A percentile compares a stretch with the other conserved stretches of the same genome.
Evolutionary conservation across 73 alveolate genomes (phyloP).

Genomic region (Stentor coeruleus): DNA sequence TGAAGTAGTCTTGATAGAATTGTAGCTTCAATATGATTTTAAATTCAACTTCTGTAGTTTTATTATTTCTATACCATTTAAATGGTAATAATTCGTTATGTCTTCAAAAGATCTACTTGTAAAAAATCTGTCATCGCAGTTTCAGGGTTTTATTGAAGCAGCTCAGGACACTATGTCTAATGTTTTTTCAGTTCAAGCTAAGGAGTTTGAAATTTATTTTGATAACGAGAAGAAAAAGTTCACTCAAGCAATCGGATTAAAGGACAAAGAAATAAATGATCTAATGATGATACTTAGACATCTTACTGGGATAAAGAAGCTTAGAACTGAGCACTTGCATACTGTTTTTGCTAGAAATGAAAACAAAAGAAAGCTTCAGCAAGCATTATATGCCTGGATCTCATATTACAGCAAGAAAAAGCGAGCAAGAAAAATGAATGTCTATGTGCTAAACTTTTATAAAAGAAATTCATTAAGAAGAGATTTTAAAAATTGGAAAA

Average conservation of each 20-base stretch:
- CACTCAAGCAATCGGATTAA: neutral
- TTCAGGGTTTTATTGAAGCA: neutral
- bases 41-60: too few relatives aligned
- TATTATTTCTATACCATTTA: too few relatives aligned
- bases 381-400: neutral
- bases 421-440: neutral
- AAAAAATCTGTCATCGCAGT: too few relatives aligned
- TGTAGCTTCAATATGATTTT: too few relatives aligned
- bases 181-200: neutral
- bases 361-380: neutral
- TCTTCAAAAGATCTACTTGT: too few relatives aligned
- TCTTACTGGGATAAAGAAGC: neutral
- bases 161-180: neutral
- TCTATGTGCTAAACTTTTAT: neutral
- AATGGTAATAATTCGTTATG: too few relatives aligned
- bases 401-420: neutral
- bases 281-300: neutral
- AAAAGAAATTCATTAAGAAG: neutral
- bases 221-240: neutral
- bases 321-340: neutral
- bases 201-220: neutral
- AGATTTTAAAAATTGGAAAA: constrained; percentile 7
- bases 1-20: too few relatives aligned
- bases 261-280: neutral
- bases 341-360: neutral